Conservation (phyloP, 2,329 filamentous ascomycete genomes). For the Phialocephala subalpina region DNA sequence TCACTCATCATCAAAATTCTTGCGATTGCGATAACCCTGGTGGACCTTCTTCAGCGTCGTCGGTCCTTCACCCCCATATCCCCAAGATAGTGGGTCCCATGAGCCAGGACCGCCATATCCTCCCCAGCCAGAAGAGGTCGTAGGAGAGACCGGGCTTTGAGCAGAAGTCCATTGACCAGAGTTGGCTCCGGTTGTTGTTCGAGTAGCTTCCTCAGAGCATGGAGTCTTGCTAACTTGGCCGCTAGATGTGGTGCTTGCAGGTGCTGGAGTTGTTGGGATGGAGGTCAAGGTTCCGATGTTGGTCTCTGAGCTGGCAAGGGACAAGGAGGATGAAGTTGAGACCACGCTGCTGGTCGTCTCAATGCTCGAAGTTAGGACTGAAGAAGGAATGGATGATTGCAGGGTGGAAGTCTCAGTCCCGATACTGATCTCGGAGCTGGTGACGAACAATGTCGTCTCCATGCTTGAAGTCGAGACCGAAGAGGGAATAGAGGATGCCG, state of each 20-base stretch:
- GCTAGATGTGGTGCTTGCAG: neutral
- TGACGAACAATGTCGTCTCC: too few species aligned
- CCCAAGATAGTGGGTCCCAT: neutral
- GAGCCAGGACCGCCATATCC: neutral
- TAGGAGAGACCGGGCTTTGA: neutral
- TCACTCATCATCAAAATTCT: neutral
- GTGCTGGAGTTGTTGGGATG: neutral
- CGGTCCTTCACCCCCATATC: constrained; percentile 2
- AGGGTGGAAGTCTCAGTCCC: too few species aligned
- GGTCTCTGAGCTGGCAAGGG: neutral
- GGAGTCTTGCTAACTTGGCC: neutral
- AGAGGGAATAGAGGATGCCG: too few species aligned
- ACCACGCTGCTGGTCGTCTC: neutral
- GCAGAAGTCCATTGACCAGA: constrained; percentile 1
- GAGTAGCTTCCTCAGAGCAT: neutral
- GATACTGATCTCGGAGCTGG: too few species aligned
- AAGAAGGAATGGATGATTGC: neutral
- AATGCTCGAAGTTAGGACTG: neutral
- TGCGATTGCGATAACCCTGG: neutral
- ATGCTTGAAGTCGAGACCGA: too few species aligned
- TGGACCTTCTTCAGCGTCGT: constrained; percentile 14
- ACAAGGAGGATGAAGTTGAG: neutral
- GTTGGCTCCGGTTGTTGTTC: neutral
- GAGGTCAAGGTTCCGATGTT: neutral
- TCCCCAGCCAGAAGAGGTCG: neutral